phyloP scores from a whole-genome alignment of 2,329 filamentous ascomycete species.

The Sphaerulina musiva region DNA sequence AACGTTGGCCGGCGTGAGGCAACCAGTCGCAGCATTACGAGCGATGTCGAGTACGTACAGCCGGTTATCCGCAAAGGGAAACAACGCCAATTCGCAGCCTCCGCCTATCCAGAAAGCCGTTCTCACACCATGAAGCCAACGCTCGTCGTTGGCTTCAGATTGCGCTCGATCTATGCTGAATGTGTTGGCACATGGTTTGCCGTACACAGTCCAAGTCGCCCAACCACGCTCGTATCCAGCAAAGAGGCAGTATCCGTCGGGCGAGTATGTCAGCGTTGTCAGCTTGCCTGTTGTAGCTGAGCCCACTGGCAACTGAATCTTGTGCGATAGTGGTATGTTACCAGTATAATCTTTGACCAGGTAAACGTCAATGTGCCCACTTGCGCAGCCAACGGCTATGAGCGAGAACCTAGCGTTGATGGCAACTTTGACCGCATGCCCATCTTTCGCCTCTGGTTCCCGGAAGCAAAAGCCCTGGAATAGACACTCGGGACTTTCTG shows the following conservation, averaged over 20 bases:
- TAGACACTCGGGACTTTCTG: slow-evolving; percentile 53
- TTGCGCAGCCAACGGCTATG: slow-evolving; percentile 74
- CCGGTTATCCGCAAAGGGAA: slow-evolving; percentile 60
- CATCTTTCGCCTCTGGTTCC: slow-evolving; percentile 53
- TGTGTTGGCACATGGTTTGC: slow-evolving; percentile 78
- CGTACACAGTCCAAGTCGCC: slow-evolving; percentile 96
- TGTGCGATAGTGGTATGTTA: slow-evolving; percentile 83
- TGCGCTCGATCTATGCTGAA: slow-evolving; percentile 64
- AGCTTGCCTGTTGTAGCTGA: slow-evolving; percentile 60
- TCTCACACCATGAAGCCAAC: slow-evolving; percentile 73
- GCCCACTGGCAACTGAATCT: slow-evolving; percentile 64
- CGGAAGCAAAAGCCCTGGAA: slow-evolving; percentile 94
- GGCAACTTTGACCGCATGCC: slow-evolving; percentile 64
- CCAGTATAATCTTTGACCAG: slow-evolving; percentile 87
- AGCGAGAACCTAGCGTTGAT: slow-evolving; percentile 95
- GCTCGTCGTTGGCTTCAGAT: slow-evolving; percentile 63
- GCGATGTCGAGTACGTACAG: slow-evolving; percentile 89
- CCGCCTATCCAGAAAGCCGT: slow-evolving; percentile 81
- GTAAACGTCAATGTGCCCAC: slow-evolving; percentile 81
- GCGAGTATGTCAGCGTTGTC: slow-evolving; percentile 75
- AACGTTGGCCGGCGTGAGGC: slow-evolving; percentile 85
- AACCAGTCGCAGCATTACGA: slow-evolving; percentile 84
- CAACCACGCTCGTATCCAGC: slow-evolving; percentile 88
- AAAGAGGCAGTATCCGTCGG: slow-evolving; percentile 93
- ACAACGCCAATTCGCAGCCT: slow-evolving; percentile 76